Conservation (phyloP, 1,284 basidiomycete species). For the Naganishia albida region DNA sequence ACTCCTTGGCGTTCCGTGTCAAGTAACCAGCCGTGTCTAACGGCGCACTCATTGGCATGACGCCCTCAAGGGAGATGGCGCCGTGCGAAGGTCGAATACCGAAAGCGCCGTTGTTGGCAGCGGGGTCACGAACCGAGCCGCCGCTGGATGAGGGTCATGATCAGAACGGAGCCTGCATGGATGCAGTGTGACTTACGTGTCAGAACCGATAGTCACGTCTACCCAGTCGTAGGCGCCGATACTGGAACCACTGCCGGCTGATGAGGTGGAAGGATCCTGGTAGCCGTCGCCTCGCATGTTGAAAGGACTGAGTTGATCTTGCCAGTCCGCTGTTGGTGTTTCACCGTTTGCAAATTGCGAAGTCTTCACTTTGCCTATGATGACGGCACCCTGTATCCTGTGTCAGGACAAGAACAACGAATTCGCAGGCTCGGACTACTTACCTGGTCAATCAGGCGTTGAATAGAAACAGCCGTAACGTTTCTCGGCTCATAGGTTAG, state of each 20-base stretch:
- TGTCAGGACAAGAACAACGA: slow-evolving; percentile 34
- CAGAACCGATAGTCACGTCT: slow-evolving; percentile 55
- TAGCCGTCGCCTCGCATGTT: slow-evolving; percentile 62
- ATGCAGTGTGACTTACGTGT: slow-evolving; percentile 42
- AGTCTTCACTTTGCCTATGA: slow-evolving; percentile 61
- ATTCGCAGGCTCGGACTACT: slow-evolving; percentile 46
- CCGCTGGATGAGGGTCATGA: slow-evolving; percentile 36
- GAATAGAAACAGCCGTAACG: slow-evolving; percentile 47
- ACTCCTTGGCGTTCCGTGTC: slow-evolving; percentile 46
- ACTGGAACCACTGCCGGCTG: slow-evolving; percentile 55
- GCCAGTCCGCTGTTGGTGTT: slow-evolving; percentile 58
- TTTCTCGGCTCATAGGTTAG: slow-evolving; percentile 37
- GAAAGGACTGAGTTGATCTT: slow-evolving; percentile 61
- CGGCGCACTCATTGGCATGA: slow-evolving; percentile 53
- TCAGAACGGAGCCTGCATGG: not conserved
- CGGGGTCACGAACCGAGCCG: slow-evolving; percentile 55
- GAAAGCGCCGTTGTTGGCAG: slow-evolving; percentile 55
- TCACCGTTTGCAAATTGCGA: slow-evolving; percentile 64
- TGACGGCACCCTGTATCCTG: slow-evolving; percentile 55
- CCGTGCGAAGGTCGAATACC: slow-evolving; percentile 45
- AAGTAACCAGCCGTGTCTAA: slow-evolving; percentile 44
- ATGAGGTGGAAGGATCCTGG: slow-evolving; percentile 56
- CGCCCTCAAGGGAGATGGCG: slow-evolving; percentile 53
- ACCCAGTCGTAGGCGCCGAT: slow-evolving; percentile 55
- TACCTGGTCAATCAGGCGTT: slow-evolving; percentile 56